Conservation (phyloP, 139 green algal genomes). For the Limnomonas spitsbergensis region DNA sequence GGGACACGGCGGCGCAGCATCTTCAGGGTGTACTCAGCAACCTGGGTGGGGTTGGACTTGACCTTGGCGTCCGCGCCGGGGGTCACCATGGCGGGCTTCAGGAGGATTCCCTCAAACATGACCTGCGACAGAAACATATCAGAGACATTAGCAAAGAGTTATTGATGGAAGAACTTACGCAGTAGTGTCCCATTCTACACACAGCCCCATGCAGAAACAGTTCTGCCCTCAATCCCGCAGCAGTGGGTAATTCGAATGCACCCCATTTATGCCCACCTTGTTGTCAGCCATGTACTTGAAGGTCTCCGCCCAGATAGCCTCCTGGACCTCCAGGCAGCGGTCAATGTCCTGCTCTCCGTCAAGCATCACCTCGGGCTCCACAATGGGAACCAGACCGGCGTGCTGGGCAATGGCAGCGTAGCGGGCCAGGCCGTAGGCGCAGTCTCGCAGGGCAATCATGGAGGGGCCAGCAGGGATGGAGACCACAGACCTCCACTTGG, state of each 20-base stretch:
- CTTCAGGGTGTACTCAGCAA: slow-evolving; percentile 92
- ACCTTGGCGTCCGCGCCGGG: slow-evolving; percentile 88
- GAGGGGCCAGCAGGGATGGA: slow-evolving; percentile 83
- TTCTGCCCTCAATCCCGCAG: no score
- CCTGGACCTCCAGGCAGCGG: slow-evolving; percentile 82
- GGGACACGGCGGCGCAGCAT: slow-evolving; percentile 94
- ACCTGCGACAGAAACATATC: slow-evolving; percentile 70
- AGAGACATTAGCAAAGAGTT: no score
- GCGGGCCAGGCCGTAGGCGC: slow-evolving; percentile 94
- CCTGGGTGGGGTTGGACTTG: slow-evolving; percentile 70
- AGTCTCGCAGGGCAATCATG: slow-evolving; percentile 81
- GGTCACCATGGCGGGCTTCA: slow-evolving; percentile 99
- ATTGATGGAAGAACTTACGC: no score
- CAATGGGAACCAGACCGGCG: slow-evolving; percentile 92
- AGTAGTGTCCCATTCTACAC: no score
- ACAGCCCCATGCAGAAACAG: no score
- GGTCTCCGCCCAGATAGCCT: slow-evolving; percentile 90
- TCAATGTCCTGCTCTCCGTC: slow-evolving; percentile 85
- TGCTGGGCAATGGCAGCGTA: slow-evolving; percentile 95
- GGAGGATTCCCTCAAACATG: slow-evolving; percentile 98
- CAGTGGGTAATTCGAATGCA: neutral
- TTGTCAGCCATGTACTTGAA: slow-evolving; percentile 93
- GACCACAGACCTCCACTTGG: slow-evolving; percentile 94
- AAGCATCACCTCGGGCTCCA: slow-evolving; percentile 98
- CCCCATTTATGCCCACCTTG: slow-evolving; percentile 37